Evolutionary conservation across 1,284 basidiomycete species (phyloP).

Genomic region (Bjerkandera adusta): DNA sequence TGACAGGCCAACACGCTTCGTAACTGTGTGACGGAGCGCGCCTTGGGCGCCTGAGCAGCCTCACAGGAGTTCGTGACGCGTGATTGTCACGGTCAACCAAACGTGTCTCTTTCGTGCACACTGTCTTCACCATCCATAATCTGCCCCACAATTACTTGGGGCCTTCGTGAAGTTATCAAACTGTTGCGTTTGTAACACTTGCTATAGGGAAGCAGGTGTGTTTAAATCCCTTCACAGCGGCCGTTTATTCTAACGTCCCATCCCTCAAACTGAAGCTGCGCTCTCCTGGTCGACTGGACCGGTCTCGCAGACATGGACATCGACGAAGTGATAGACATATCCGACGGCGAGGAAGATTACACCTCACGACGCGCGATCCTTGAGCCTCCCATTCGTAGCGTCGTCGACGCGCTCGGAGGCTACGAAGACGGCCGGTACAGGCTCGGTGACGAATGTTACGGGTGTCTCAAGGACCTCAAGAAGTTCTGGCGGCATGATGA

Average conservation of each 20-base stretch:
- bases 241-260: no score
- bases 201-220: background rate
- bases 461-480: conserved; percentile 91
- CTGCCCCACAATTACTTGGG: no score
- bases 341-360: conserved; percentile 32
- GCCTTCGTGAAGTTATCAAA: no score
- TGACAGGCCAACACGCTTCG: no score
- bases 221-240: background rate
- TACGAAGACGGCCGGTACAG: conserved; percentile 69
- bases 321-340: conserved; percentile 37
- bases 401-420: conserved; percentile 76
- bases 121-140: no score
- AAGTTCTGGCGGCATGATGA: conserved; percentile 94
- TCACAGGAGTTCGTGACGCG: no score
- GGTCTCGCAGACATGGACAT: conserved; percentile 26
- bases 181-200: no score
- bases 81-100: no score
- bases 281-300: background rate
- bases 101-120: no score
- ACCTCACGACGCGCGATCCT: conserved; percentile 50
- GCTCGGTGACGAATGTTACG: conserved; percentile 81
- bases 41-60: no score
- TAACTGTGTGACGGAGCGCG: no score
- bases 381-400: conserved; percentile 63
- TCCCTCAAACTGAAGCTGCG: no score